Conservation (phyloP, 192 early-diverging fungal genomes). For the Backusella mclennaniae region DNA sequence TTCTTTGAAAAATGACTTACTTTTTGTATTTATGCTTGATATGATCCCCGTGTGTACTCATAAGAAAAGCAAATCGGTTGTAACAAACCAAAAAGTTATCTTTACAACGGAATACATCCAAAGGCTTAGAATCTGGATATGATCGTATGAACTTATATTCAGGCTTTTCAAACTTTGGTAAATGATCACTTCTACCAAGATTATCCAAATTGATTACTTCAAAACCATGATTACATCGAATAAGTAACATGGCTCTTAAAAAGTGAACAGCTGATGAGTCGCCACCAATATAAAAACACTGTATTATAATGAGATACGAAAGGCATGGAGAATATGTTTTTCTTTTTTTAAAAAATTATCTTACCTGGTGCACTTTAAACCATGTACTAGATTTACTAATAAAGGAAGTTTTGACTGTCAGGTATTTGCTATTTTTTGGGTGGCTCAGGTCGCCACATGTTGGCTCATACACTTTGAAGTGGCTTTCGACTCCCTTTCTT, state of each 20-base stretch:
- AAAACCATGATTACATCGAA: constrained; percentile 90
- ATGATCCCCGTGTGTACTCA: constrained; percentile 61
- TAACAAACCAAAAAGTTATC: constrained; percentile 88
- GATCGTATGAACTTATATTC: constrained; percentile 70
- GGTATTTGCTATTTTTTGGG: constrained; percentile 19
- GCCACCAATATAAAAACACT: constrained; percentile 92
- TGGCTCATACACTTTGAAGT: constrained; percentile 34
- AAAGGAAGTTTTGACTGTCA: constrained; percentile 12
- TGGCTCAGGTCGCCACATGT: constrained; percentile 31
- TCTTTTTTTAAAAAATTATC: not conserved
- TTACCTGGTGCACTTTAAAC: constrained; percentile 32
- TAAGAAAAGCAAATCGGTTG: constrained; percentile 78
- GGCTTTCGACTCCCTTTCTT: constrained; percentile 30
- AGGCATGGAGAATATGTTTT: not conserved
- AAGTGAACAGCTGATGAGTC: constrained; percentile 86
- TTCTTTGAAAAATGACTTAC: not conserved
- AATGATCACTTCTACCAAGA: constrained; percentile 48
- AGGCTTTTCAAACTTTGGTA: constrained; percentile 77
- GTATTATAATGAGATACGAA: not conserved
- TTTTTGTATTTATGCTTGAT: not conserved
- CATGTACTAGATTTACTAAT: constrained; percentile 23
- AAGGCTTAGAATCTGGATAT: constrained; percentile 69
- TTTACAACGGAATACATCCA: constrained; percentile 77
- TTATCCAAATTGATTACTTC: constrained; percentile 89
- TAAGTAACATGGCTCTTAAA: constrained; percentile 75